Evolutionary conservation across 345 rosid genomes (phyloP), one percentile per base, ranked within the genome.

Genomic region (Limnanthes douglasii): DNA sequence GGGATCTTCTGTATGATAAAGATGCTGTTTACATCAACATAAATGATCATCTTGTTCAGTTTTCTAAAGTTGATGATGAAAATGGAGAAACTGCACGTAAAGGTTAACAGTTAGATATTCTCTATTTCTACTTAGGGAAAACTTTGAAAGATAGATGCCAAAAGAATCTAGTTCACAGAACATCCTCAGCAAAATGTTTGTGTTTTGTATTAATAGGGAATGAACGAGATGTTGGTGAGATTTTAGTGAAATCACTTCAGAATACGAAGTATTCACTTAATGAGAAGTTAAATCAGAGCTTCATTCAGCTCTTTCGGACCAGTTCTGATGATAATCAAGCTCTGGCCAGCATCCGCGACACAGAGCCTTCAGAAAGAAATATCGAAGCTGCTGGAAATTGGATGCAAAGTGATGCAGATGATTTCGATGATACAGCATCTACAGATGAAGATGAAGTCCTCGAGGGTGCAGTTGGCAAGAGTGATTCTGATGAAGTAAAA

Each of bases 1-100:
- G 98, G 35, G 98, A 90, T 50, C 78, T 90, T 41, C 44, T 84
- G 30, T 90, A 84, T 60, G 95, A 90, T 56, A 84, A 84, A 53
- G 98, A 90, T 70, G 98, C 98, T 12, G 92, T 90, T 57, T 90
- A 84, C 68, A 84, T 84, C 59, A 70, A 79, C 63, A 72, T 84
- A 48, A 83, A 84, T 47, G 94, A 84, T 30, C 94, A 80, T 47
- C 59, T 79, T 48, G 92, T 90, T 50, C 95, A 90, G 57, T 90
- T 51, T 39, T 84, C 98, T 46, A 72, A 80, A 49, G 59, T 52
- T 43, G 86, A 83, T 28, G 55, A 62, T 37, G 86, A 65, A 52
- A 60, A 49, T 28, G 84, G 47, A 8, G 75, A 54, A 34, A 38
- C 56, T 37, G 22, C 63, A 29, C 49, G n/a, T 21, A 74, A 79